phyloP scores from a whole-genome alignment of 306 rosid species.

The Begonia masoniana region DNA sequence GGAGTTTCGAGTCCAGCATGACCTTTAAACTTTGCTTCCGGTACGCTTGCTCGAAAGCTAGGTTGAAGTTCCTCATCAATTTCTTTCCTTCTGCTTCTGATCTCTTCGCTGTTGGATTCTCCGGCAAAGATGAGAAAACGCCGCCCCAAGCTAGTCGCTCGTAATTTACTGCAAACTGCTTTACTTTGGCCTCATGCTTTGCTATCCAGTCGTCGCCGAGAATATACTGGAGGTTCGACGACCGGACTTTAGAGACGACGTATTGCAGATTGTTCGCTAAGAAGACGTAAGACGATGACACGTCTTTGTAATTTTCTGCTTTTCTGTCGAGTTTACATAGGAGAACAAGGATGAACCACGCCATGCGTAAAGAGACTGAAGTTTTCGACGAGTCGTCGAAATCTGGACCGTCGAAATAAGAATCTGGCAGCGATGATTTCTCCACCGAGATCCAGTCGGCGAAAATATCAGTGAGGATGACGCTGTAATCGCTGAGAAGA shows the following conservation, averaged over 20 bases:
- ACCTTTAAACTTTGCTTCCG: constrained; percentile 26
- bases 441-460: constrained; percentile 21
- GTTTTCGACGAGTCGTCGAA: constrained; percentile 13
- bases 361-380: constrained; percentile 28
- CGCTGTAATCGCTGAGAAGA: constrained; percentile 38
- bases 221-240: constrained; percentile 31
- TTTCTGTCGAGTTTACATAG: constrained; percentile 73
- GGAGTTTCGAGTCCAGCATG: constrained; percentile 21
- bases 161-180: constrained; percentile 46
- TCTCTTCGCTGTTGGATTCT: constrained; percentile 18
- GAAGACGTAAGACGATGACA: constrained; percentile 55
- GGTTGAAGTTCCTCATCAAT: constrained; percentile 34
- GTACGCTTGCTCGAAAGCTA: constrained; percentile 25
- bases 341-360: constrained; percentile 50
- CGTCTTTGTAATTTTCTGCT: constrained; percentile 42
- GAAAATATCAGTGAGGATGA: constrained; percentile 39
- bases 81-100: constrained; percentile 24
- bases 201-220: constrained; percentile 47
- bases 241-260: constrained; percentile 39
- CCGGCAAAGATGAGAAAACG: constrained; percentile 32
- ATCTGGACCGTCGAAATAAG: constrained; percentile 22
- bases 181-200: constrained; percentile 43
- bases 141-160: constrained; percentile 59
- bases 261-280: constrained; percentile 74
- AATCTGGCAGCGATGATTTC: constrained; percentile 18